Percentiles rank a stretch among this genome's conserved stretches.
These are phyloP conservation scores for Naganishia liquefaciens DNA, from an alignment of 1,284 basidiomycete species.

Conservation along the genomic window DNA sequence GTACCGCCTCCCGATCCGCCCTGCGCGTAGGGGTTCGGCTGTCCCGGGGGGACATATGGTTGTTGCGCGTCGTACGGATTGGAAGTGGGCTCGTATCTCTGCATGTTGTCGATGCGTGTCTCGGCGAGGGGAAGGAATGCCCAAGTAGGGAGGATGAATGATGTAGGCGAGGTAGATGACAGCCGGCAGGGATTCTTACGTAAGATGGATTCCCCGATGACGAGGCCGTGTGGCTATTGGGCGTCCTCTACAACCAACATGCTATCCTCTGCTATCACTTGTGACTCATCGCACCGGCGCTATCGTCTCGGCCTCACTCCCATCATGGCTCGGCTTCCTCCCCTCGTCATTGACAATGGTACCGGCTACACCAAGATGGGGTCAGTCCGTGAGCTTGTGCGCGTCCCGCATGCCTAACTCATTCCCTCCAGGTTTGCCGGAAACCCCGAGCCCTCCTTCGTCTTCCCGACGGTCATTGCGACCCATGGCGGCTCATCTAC, in stretches of 20 bases:
- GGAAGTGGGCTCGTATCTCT: constrained; percentile 26
- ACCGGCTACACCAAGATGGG: constrained; percentile 98
- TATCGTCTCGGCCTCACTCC: background rate
- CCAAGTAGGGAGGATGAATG: background rate
- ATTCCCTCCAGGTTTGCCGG: constrained; percentile 77
- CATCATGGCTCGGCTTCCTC: constrained; percentile 75
- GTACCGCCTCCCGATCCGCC: background rate
- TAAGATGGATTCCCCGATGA: constrained; percentile 7
- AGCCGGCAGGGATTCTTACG: background rate
- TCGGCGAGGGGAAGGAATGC: background rate
- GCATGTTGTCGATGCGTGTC: background rate
- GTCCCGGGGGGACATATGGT: constrained; percentile 4
- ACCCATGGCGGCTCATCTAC: constrained; percentile 61
- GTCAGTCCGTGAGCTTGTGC: constrained; percentile 57
- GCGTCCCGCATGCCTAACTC: background rate
- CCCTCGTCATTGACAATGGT: constrained; percentile 66
- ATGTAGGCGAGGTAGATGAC: background rate
- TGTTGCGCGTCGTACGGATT: constrained; percentile 13
- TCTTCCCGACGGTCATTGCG: constrained; percentile 94
- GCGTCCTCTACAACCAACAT: no score
- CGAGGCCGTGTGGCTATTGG: constrained; percentile 8
- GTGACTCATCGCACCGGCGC: no score
- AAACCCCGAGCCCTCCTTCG: constrained; percentile 97
- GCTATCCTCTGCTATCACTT: no score
- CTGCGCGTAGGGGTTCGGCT: constrained; percentile 11